Conservation (phyloP, 805 yeast genomes). For the Candida vaughaniae region DNA sequence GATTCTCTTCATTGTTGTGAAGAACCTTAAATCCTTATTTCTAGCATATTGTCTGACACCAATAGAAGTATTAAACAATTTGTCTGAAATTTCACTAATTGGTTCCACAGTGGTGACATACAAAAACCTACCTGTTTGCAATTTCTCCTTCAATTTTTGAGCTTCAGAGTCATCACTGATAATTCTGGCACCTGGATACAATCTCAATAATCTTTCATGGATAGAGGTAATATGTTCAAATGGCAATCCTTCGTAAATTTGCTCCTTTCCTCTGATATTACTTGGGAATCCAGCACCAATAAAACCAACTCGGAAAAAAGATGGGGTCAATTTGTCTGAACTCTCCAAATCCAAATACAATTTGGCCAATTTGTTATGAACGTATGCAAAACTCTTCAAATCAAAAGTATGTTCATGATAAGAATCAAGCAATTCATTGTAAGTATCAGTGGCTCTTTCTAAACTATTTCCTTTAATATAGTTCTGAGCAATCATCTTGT, state of each 20-base stretch:
- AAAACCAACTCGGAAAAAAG: constrained; percentile 75
- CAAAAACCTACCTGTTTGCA: constrained; percentile 70
- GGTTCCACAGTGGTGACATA: constrained; percentile 76
- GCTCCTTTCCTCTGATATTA: constrained; percentile 70
- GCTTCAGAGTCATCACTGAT: constrained; percentile 62
- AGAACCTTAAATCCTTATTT: constrained; percentile 68
- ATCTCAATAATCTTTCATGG: constrained; percentile 67
- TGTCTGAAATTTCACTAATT: constrained; percentile 49
- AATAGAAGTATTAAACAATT: constrained; percentile 46
- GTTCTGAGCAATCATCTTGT: constrained; percentile 66
- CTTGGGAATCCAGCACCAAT: constrained; percentile 84
- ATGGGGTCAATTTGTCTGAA: constrained; percentile 70
- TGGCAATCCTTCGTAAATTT: constrained; percentile 82
- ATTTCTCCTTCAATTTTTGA: constrained; percentile 42
- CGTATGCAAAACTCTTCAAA: constrained; percentile 69
- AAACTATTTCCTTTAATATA: constrained; percentile 69
- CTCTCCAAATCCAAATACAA: constrained; percentile 66
- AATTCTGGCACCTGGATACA: constrained; percentile 81
- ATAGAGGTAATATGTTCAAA: constrained; percentile 85
- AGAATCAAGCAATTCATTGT: constrained; percentile 73
- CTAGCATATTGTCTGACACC: constrained; percentile 74
- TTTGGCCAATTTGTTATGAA: constrained; percentile 64
- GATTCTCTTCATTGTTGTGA: constrained; percentile 65
- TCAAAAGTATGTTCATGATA: constrained; percentile 74
- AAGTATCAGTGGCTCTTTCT: constrained; percentile 77